Evolutionary conservation across 1,139 yeast genomes (phyloP).

Genomic region (Hansenula anomala): DNA sequence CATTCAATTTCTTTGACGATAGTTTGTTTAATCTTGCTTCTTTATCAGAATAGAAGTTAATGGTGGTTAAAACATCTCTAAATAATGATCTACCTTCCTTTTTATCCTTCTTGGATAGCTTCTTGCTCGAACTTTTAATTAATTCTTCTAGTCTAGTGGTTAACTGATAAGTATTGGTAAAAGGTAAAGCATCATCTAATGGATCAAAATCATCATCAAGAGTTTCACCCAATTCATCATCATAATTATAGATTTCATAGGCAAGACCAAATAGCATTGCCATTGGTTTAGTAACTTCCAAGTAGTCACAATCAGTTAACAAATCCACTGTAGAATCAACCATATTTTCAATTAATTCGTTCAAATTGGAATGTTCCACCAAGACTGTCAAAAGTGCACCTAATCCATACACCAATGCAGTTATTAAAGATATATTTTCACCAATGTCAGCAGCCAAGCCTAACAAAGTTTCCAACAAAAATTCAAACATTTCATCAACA

Average conservation of each 20-base stretch:
- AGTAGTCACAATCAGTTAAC: slow-evolving; percentile 37
- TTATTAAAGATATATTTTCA: slow-evolving; percentile 10
- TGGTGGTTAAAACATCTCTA: slow-evolving; percentile 53
- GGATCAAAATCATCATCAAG: slow-evolving; percentile 28
- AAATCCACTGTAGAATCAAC: slow-evolving; percentile 29
- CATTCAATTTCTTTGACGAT: slow-evolving; percentile 13
- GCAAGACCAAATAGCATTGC: slow-evolving; percentile 55
- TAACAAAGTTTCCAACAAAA: slow-evolving; percentile 12
- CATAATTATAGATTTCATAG: slow-evolving; percentile 54
- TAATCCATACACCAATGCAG: slow-evolving; percentile 32
- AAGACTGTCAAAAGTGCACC: slow-evolving; percentile 43
- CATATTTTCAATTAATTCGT: slow-evolving; percentile 37
- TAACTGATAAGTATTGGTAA: slow-evolving; percentile 52
- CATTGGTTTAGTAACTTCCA: slow-evolving; percentile 48
- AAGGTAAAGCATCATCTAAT: slow-evolving; percentile 44
- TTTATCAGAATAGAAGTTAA: slow-evolving; percentile 39
- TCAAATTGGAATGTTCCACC: slow-evolving; percentile 35
- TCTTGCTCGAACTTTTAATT: slow-evolving; percentile 49
- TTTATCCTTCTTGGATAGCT: slow-evolving; percentile 57
- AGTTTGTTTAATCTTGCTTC: slow-evolving; percentile 33
- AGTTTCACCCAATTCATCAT: slow-evolving; percentile 30
- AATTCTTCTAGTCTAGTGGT: slow-evolving; percentile 40
- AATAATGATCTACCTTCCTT: slow-evolving; percentile 57
- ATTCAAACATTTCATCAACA: slow-evolving; percentile 15
- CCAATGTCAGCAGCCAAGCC: slow-evolving; percentile 5